Base-by-base conservation (phyloP, 75 land plant genomes). In the Cupressus sempervirens region DNA sequence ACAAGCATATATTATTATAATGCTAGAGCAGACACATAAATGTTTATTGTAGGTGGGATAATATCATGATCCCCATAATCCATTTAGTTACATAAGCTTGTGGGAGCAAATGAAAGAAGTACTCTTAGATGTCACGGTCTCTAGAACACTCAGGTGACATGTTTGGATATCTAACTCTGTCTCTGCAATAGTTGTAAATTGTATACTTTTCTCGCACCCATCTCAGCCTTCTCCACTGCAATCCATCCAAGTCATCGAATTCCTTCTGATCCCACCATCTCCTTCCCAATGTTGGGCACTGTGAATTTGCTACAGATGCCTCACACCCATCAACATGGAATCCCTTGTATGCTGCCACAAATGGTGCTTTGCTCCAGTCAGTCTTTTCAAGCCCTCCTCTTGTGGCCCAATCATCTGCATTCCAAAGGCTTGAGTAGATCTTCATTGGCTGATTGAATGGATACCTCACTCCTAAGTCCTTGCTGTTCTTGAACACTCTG, bases 141-240 rank as follows among this genome's bases (percentile, higher is more conserved):
- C 88, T 62, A 18, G 70, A 1, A 62, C 91, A 88, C 83, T 90
- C 91, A 23, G 87, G 87, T 16, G 91, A 73, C 83, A 86, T 80
- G 3, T 12, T 76, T 1, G 91, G 91, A 76, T 73, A 89, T 38
- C 94, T 82, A 0, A 8, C 18, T 36, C 87, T 80, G 43, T 93
- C 94, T 14, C 88, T 89, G 83, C 94, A 93, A 82, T 93, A 93
- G 87, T 93, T 88, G 87, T 93, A 93, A 36, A 93, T 89, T 83
- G 90, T 87, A 87, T 74, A 91, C 54, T 85, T 87, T 1, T 84
- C 23, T 40, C 91, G 82, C 41, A 90, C 89, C 86, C 85, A 83
- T 4, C 23, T 23, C 56, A 90, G 88, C 38, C 80, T 82, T 84
- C 91, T 62, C 62, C 83, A 88, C 58, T 90, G 90, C 7, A 52